Conservation (phyloP, 2,329 filamentous ascomycete genomes). For the Tolypocladium pustulatum region DNA sequence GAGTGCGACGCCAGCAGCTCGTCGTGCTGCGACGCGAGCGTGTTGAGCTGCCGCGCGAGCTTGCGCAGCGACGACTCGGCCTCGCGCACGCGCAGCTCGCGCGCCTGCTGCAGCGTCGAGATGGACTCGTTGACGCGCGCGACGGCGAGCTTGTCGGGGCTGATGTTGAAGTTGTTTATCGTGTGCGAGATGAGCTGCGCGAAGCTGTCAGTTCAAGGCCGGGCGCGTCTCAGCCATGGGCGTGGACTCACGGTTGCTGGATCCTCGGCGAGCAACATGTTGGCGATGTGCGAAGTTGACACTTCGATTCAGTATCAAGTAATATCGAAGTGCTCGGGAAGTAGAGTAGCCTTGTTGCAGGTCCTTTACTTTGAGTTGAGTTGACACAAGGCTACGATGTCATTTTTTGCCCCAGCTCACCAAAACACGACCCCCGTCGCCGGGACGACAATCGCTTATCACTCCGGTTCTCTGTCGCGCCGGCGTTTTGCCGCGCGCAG, state of each 20-base stretch:
- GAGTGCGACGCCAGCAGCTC: conserved; percentile 69
- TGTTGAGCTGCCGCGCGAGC: conserved; percentile 65
- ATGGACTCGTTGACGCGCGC: conserved; percentile 77
- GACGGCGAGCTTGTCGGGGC: conserved; percentile 75
- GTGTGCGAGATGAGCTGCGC: conserved; percentile 59
- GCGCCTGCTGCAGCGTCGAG: conserved; percentile 71
- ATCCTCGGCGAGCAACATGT: conserved; percentile 90
- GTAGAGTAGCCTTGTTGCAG: neutral
- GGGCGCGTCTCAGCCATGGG: neutral
- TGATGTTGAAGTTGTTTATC: conserved; percentile 89
- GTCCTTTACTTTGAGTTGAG: no score
- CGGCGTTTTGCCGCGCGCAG: neutral
- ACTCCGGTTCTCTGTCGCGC: neutral
- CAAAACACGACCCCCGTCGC: conserved; percentile 1
- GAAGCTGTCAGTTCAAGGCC: neutral
- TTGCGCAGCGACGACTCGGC: conserved; percentile 58
- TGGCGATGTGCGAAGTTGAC: conserved; percentile 20
- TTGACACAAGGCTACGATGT: neutral
- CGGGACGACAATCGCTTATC: conserved; percentile 5
- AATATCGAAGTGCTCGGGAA: neutral
- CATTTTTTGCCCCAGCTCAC: neutral
- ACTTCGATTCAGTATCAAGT: neutral
- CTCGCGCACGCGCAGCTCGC: conserved; percentile 65
- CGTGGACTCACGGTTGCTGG: conserved; percentile 63
- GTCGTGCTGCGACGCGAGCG: conserved; percentile 63